Percentiles rank a stretch among this genome's conserved stretches.
Evolutionary conservation across 306 rosid genomes (phyloP).

Genomic region (Fragaria ananassa): DNA sequence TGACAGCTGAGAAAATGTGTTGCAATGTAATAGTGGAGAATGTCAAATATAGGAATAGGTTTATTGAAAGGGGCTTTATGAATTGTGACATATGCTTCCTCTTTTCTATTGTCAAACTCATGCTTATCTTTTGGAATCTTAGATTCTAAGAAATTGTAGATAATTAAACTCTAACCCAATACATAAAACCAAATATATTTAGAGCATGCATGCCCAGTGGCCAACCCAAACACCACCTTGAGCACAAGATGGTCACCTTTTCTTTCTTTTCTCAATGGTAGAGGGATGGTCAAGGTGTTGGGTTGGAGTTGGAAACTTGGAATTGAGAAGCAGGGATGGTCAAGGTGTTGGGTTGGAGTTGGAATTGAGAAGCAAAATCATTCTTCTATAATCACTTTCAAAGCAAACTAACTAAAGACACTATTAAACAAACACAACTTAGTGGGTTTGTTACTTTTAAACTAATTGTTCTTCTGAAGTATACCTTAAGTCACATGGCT

Average conservation of each 20-base stretch:
- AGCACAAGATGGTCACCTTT: slow-evolving; percentile 10
- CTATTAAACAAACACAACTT: slow-evolving; percentile 39
- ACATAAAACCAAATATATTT: slow-evolving; percentile 14
- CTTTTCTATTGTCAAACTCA: neutral
- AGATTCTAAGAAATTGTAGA: slow-evolving; percentile 40
- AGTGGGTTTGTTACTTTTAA: slow-evolving; percentile 68
- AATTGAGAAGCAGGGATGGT: slow-evolving; percentile 61
- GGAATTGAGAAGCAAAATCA: slow-evolving; percentile 55
- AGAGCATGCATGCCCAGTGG: slow-evolving; percentile 39
- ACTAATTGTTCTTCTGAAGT: slow-evolving; percentile 57
- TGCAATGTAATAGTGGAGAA: slow-evolving; percentile 2
- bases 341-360: slow-evolving; percentile 47
- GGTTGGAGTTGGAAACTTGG: slow-evolving; percentile 61
- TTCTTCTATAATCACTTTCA: slow-evolving; percentile 49
- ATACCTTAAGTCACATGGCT: slow-evolving; percentile 60
- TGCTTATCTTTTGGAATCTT: slow-evolving; percentile 38
- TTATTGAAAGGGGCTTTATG: neutral
- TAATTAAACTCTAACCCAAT: slow-evolving; percentile 27
- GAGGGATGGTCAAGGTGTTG: slow-evolving; percentile 43
- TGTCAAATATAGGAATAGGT: neutral
- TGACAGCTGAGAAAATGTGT: slow-evolving; percentile 10
- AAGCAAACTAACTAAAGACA: slow-evolving; percentile 57
- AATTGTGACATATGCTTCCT: neutral
- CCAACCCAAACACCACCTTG: slow-evolving; percentile 26
- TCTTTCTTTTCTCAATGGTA: slow-evolving; percentile 2